A percentile compares a stretch with the other conserved stretches of the same genome.
These are phyloP conservation scores for Solidago caesia DNA, from an alignment of 129 eudicot genomes.

Conservation along the genomic window DNA sequence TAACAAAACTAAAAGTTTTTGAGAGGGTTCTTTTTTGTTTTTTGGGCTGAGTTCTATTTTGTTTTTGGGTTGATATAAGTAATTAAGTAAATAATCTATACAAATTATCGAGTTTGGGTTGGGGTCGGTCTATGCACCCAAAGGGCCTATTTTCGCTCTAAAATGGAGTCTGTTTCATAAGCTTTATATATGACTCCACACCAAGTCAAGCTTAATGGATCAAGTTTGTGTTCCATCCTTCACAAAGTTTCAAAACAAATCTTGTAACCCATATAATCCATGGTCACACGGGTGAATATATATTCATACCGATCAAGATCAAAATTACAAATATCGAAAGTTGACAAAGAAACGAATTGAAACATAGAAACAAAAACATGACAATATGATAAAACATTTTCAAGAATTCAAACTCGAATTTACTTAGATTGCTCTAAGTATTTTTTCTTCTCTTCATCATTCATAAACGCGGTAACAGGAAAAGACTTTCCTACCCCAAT, in stretches of 20 bases:
- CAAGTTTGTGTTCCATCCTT: too few species aligned
- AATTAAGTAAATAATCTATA: too few species aligned
- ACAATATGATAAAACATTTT: constrained; percentile 5
- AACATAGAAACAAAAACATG: background rate
- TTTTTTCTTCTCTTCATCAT: constrained; percentile 57
- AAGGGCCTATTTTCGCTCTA: too few species aligned
- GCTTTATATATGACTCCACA: too few species aligned
- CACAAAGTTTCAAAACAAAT: background rate
- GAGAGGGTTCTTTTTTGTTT: too few species aligned
- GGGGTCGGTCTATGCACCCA: too few species aligned
- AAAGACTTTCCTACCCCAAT: constrained; percentile 60
- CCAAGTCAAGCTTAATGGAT: too few species aligned
- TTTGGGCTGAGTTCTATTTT: too few species aligned
- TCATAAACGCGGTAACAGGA: constrained; percentile 76
- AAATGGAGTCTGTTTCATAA: too few species aligned
- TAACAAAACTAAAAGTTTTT: too few species aligned
- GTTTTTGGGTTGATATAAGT: too few species aligned
- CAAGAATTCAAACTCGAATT: constrained; percentile 5
- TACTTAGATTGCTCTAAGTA: constrained; percentile 31
- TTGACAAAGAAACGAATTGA: background rate
- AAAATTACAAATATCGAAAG: background rate
- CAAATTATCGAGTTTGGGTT: too few species aligned
- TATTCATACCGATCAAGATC: background rate
- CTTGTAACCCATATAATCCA: background rate
- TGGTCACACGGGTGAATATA: background rate